Percentiles rank a stretch among this genome's conserved stretches.
Evolutionary conservation across 2,329 filamentous ascomycete species (phyloP).

Genomic region (Ophiobolus disseminans): DNA sequence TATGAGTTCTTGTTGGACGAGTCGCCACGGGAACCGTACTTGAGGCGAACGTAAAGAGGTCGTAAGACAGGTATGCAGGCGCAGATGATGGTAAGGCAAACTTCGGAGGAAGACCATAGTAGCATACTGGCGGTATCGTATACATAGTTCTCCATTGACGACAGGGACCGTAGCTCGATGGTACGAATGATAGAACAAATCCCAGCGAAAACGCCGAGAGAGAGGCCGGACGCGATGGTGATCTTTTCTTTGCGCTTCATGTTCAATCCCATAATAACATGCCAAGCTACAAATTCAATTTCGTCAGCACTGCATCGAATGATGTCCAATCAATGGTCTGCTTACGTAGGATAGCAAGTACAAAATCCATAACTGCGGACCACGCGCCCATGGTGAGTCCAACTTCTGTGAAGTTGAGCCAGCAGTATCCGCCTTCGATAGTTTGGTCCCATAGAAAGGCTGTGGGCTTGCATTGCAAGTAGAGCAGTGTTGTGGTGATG

Average conservation of each 20-base stretch:
- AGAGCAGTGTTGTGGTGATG: conserved; percentile 35
- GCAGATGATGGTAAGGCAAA: conserved; percentile 58
- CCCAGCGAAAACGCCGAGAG: conserved; percentile 41
- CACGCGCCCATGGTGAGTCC: conserved; percentile 41
- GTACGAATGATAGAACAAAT: conserved; percentile 43
- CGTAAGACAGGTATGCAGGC: conserved; percentile 59
- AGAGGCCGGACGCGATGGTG: conserved; percentile 39
- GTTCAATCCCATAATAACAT: conserved; percentile 41
- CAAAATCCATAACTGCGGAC: conserved; percentile 45
- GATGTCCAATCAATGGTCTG: background rate
- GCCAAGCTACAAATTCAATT: conserved; percentile 36
- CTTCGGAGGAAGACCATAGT: conserved; percentile 46
- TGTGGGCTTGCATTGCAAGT: conserved; percentile 36
- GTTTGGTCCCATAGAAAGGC: conserved; percentile 37
- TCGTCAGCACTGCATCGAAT: no score
- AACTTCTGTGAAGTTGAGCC: conserved; percentile 36
- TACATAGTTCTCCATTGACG: conserved; percentile 38
- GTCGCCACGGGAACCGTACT: conserved; percentile 28
- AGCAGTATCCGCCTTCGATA: conserved; percentile 32
- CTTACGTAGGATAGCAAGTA: conserved; percentile 41
- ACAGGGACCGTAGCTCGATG: conserved; percentile 36
- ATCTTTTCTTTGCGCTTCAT: conserved; percentile 47
- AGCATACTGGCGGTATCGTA: conserved; percentile 42
- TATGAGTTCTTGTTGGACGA: conserved; percentile 25
- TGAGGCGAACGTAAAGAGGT: conserved; percentile 50